Evolutionary conservation across 129 eudicot species (phyloP), one percentile per base, ranked within the genome.

Genomic region (Silybum marianum): DNA sequence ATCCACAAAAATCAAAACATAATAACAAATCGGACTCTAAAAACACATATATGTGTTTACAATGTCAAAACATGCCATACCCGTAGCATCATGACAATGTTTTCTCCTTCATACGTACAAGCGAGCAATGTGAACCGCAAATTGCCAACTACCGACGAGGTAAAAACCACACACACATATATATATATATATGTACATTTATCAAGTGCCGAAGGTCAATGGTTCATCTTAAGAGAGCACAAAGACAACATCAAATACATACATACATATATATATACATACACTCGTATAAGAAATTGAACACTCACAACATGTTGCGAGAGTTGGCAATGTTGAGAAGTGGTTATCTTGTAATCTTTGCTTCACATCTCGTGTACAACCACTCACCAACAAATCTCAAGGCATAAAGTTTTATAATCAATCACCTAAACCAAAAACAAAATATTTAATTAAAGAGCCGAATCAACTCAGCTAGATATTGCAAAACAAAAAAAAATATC

Each of bases 61-160:
- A n/a, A n/a, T 28, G 30, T 3, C 30, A 28, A 28, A 28, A 28
- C 30, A 28, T 28, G 30, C 30, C 30, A 28, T 84, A 95, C 99
- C 98, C 92, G 99, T 80, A 95, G 88, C 74, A 90, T 86, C 69
- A 95, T 86, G 75, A 95, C 99, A 77, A 80, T 75, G 76, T 95
- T 95, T 86, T 95, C 99, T 80, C 98, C 99, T 91, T 95, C 99
- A 82, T 90, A 95, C 24, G 99, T 95, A 92, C 99, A 95, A 58
- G 99, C 97, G n/a, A 86, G 99, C 98, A 78, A 91, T 92, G 86
- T 91, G 93, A 77, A 93, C 98, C 12, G 97, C 98, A 87, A 89
- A 93, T 81, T 92, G 99, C 80, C 99, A 98, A 83, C 98, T 95
- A 87, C 88, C 91, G 51, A 95, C 91, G 24, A 95, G 97, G 86